Percentiles rank a stretch among this genome's conserved stretches.
phyloP scores from a whole-genome alignment of 192 early-diverging fungal genomes.

The Coemansia sp. region DNA sequence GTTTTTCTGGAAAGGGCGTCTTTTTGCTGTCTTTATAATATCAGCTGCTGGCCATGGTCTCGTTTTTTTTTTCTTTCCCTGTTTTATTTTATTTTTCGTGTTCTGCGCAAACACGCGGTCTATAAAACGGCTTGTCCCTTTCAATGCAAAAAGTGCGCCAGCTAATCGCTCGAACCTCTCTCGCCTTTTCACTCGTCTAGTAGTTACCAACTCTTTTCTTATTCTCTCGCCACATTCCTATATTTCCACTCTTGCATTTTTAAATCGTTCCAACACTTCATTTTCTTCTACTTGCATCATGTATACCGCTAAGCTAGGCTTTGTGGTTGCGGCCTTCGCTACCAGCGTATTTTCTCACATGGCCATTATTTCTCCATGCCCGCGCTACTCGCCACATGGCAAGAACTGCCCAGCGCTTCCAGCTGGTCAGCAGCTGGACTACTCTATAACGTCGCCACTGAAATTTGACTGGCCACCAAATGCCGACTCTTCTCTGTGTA shows the following conservation, averaged over 20 bases:
- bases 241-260: neutral
- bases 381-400: conserved; percentile 14
- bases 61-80: neutral
- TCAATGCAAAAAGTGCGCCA: neutral
- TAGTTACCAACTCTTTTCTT: no score
- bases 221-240: no score
- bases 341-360: conserved; percentile 28
- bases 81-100: neutral
- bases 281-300: neutral
- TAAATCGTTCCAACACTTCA: neutral
- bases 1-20: neutral
- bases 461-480: neutral
- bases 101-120: no score
- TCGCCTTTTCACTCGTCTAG: neutral
- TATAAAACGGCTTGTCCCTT: neutral
- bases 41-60: no score
- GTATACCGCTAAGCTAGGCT: neutral
- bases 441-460: conserved; percentile 4
- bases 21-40: conserved; percentile 2
- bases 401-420: conserved; percentile 1
- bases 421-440: neutral
- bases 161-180: neutral
- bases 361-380: conserved; percentile 39
- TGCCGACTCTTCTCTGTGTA: conserved; percentile 7
- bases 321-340: neutral